A percentile compares a stretch with the other conserved stretches of the same genome.
Conservation (phyloP, 768 basidiomycete species). For the Tylopilus subfusipes region DNA sequence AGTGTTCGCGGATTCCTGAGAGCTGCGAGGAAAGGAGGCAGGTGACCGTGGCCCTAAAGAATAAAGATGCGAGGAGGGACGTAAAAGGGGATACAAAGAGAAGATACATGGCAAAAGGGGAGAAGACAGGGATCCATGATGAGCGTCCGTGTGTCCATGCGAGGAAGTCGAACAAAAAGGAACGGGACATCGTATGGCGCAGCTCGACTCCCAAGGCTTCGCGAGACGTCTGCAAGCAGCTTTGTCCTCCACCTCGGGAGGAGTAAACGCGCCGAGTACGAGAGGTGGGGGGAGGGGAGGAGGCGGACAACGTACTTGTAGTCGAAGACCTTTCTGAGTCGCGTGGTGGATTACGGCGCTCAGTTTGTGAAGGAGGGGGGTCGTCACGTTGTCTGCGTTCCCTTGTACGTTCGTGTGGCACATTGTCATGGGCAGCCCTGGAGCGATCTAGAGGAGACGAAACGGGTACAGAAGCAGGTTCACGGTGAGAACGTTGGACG, state of each 20-base stretch:
- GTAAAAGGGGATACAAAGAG: slow-evolving; percentile 29
- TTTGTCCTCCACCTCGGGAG: slow-evolving; percentile 37
- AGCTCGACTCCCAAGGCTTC: slow-evolving; percentile 47
- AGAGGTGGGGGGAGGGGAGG: slow-evolving; percentile 35
- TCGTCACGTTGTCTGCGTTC: slow-evolving; percentile 29
- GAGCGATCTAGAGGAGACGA: slow-evolving; percentile 25
- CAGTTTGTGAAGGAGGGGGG: slow-evolving; percentile 12
- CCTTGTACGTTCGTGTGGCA: slow-evolving; percentile 17
- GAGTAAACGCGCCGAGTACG: slow-evolving; percentile 37
- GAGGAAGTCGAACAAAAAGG: slow-evolving; percentile 38
- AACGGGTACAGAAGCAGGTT: slow-evolving; percentile 13
- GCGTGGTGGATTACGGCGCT: slow-evolving; percentile 25
- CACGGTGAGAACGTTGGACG: slow-evolving; percentile 17
- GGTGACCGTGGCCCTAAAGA: slow-evolving; percentile 43
- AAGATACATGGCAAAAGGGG: slow-evolving; percentile 30
- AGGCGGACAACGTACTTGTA: slow-evolving; percentile 47
- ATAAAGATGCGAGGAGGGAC: slow-evolving; percentile 31
- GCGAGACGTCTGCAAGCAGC: slow-evolving; percentile 36
- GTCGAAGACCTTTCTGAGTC: slow-evolving; percentile 36
- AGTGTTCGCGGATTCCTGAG: slow-evolving; percentile 20
- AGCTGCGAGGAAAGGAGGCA: slow-evolving; percentile 31
- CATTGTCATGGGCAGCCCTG: slow-evolving; percentile 17
- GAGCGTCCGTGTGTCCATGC: slow-evolving; percentile 40
- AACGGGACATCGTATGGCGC: slow-evolving; percentile 28
- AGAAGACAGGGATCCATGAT: slow-evolving; percentile 38